These are phyloP conservation scores for Aschersonia sp. DNA, from an alignment of 2,329 filamentous ascomycete species.

Conservation along the genomic window DNA sequence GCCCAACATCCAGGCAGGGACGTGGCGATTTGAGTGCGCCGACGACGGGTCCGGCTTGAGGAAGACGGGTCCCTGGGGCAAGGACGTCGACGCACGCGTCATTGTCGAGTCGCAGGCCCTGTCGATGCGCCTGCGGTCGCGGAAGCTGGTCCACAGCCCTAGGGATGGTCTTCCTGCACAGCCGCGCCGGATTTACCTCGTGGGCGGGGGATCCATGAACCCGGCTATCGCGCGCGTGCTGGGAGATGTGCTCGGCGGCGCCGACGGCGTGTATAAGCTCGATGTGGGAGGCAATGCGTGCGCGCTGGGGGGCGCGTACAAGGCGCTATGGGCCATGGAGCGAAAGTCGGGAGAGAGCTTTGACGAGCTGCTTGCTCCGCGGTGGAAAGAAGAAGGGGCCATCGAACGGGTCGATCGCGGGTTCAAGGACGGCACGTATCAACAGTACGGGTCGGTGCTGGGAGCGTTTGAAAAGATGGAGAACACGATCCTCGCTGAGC, in stretches of 20 bases:
- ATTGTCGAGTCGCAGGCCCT: constrained; percentile 95
- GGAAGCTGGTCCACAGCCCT: constrained; percentile 53
- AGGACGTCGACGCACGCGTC: constrained; percentile 60
- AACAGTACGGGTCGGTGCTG: constrained; percentile 63
- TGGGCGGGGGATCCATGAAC: constrained; percentile 84
- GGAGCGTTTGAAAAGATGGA: constrained; percentile 69
- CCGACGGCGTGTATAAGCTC: constrained; percentile 82
- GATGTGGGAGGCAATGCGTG: constrained; percentile 94
- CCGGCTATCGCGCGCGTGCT: constrained; percentile 74
- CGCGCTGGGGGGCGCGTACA: constrained; percentile 86
- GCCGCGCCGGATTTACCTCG: constrained; percentile 81
- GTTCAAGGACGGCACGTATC: constrained; percentile 61
- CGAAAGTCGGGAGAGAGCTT: constrained; percentile 57
- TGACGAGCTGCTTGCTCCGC: constrained; percentile 68
- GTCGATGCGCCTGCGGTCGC: constrained; percentile 74
- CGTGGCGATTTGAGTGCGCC: constrained; percentile 63
- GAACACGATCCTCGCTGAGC: constrained; percentile 36
- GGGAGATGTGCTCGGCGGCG: constrained; percentile 77
- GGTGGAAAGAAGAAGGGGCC: constrained; percentile 78
- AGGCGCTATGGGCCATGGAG: constrained; percentile 86
- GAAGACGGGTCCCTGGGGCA: constrained; percentile 23
- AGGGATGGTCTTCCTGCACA: constrained; percentile 54
- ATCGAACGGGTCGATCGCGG: constrained; percentile 73
- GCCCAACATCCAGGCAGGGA: constrained; percentile 73
- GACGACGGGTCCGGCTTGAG: constrained; percentile 38